Base-by-base conservation (phyloP, 768 basidiomycete genomes). In the Tricholoma sp. region DNA sequence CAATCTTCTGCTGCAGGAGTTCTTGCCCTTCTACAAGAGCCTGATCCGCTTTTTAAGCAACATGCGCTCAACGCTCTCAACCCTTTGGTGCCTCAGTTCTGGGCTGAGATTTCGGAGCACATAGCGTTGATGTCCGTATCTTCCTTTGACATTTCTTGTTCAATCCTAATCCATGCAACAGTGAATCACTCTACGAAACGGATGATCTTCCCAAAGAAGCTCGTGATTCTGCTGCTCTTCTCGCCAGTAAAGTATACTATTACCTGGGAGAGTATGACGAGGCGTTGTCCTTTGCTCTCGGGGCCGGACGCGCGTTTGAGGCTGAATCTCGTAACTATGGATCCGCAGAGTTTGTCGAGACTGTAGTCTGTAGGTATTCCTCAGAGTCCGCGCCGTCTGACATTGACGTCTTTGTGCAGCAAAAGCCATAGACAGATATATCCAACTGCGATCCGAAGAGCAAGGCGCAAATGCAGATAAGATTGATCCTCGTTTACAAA, bases 231-330 rank as follows among this genome's bases (percentile, higher is more conserved):
- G 95, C 97, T 17, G 93, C 95, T 18, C 77, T 98, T 51, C 80
- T 99, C 29, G 89, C 91, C n/a, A 95, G 94, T 79, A 98, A 98
- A 70, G 91, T 98, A 50, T 98, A 98, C 73, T 98, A 94, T 74
- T 96, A 89, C 80, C 80, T 99, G 50, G 94, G 91, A 61, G 91
- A 93, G 70, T 91, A 96, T 63, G 93, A 95, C 66, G 97, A 99
- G 69, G 92, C 95, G 29, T 81, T 99, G 57, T 88, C 91, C 11
- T 98, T 98, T 66, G 97, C 97, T 18, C 84, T 99, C 48, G 89
- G 89, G 56, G 92, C 96, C 15, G 94, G 91, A 55, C 78, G 74
- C 69, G 88, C 90, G 68, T 98, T 98, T 66, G 87, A 91, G 68
- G 79, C 76, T 1, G 89, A 93, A 67, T 75, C 80, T 60, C 80